Conservation (phyloP, 306 rosid genomes). For the Malus fusca region DNA sequence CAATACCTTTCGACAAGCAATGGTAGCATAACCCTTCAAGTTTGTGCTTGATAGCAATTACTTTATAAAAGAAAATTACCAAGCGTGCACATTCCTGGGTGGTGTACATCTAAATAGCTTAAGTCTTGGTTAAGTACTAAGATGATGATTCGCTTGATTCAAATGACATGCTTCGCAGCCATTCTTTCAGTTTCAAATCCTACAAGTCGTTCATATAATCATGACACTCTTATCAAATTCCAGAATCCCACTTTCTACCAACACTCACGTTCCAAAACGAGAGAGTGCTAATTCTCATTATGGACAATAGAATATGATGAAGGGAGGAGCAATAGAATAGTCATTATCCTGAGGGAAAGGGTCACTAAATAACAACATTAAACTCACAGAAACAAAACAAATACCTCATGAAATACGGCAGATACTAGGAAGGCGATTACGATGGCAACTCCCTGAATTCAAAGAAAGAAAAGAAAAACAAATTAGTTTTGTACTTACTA, state of each 20-base stretch:
- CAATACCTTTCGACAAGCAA: not conserved
- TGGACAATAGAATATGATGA: not conserved
- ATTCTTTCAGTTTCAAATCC: not conserved
- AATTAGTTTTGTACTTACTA: constrained; percentile 3
- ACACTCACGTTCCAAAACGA: not conserved
- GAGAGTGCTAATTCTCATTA: not conserved
- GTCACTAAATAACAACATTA: not conserved
- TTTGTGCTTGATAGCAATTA: not conserved
- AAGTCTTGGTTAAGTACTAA: not conserved
- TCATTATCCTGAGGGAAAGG: not conserved
- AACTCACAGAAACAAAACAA: not conserved
- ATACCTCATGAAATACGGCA: constrained; percentile 93
- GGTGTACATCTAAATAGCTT: not conserved
- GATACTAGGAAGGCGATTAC: constrained; percentile 73
- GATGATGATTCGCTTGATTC: not conserved
- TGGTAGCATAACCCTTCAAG: not conserved
- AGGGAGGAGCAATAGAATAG: not conserved
- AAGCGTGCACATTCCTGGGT: not conserved
- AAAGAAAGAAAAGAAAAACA: constrained; percentile 2
- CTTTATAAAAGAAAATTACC: not conserved
- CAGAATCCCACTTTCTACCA: not conserved
- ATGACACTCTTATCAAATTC: not conserved
- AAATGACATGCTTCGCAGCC: not conserved
- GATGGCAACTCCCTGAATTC: constrained; percentile 59
- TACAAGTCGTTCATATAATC: not conserved